Base-by-base conservation (phyloP, 192 early-diverging fungal species). In the Backusella macrospora region DNA sequence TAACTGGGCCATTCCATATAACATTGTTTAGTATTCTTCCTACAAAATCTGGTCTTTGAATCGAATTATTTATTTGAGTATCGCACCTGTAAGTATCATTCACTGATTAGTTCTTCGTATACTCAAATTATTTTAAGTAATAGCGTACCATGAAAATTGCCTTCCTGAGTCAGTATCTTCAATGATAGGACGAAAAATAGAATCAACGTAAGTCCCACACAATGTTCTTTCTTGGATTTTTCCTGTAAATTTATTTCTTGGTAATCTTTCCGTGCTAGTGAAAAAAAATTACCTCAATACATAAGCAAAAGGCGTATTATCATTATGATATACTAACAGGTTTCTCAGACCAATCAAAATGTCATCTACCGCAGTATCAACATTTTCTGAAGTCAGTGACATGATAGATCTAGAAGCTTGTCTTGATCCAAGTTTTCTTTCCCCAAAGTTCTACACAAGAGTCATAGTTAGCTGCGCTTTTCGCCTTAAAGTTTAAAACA, bases 401-500 rank as follows among this genome's bases (percentile, higher is more conserved):
- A 55, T 55, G 52, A 55, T 55, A 55, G n/a, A 55, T 55, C 52
- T 55, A 55, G 52, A 55, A 21, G 52, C 52, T 55, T 55, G 52
- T 21, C 52, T 16, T 21, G 52, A 55, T 21, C 52, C 52, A 55
- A 55, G 52, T 55, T 55, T 55, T 55, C 18, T 21, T 55, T 55
- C 52, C n/a, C 52, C 18, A 21, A 55, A 55, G 21, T 55, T 6
- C 52, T 55, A 55, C 52, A 55, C 52, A 55, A 55, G 52, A 55
- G 52, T 55, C 52, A 55, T 55, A 55, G 21, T 55, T 55, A 55
- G 52, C 52, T 55, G 52, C 52, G 52, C 52, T 55, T 55, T 55
- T 55, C 52, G 52, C 18, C 52, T 55, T 55, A 55, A 55, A 55
- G 52, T 55, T 55, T 55, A 55, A 55, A 55, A 55, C 52, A 55